Evolutionary conservation across 1,284 basidiomycete genomes (phyloP).

Genomic region (Tylopilus sp.): DNA sequence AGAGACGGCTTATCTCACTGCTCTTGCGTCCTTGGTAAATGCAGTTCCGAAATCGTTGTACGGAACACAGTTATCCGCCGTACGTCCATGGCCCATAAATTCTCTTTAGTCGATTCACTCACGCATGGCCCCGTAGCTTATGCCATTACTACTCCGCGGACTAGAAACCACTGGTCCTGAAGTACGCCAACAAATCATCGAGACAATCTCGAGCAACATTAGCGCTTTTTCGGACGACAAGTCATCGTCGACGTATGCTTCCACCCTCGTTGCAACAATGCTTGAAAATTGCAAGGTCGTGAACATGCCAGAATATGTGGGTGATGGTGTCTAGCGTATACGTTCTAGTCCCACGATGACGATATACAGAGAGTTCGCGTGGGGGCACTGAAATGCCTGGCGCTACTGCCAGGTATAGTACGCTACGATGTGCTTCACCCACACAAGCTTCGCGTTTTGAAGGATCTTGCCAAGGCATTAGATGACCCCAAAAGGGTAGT

Average conservation of each 20-base stretch:
- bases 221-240: slow-evolving; percentile 51
- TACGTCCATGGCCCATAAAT: slow-evolving; percentile 34
- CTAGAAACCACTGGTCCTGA: slow-evolving; percentile 71
- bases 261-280: slow-evolving; percentile 67
- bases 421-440: slow-evolving; percentile 77
- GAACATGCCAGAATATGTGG: slow-evolving; percentile 53
- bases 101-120: neutral
- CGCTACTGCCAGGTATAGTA: slow-evolving; percentile 66
- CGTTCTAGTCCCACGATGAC: slow-evolving; percentile 1
- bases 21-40: slow-evolving; percentile 78
- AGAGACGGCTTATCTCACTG: slow-evolving; percentile 75
- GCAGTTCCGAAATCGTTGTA: slow-evolving; percentile 76
- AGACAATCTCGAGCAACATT: slow-evolving; percentile 71
- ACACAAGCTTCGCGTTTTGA: slow-evolving; percentile 66
- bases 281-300: slow-evolving; percentile 52
- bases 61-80: slow-evolving; percentile 60
- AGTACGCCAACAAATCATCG: slow-evolving; percentile 76
- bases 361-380: slow-evolving; percentile 61
- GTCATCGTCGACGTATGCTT: slow-evolving; percentile 63
- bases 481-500: slow-evolving; percentile 84
- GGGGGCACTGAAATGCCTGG: slow-evolving; percentile 71
- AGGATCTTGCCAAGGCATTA: slow-evolving; percentile 65
- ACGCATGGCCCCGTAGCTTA: slow-evolving; percentile 50
- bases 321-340: slow-evolving; percentile 18
- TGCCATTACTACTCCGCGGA: slow-evolving; percentile 84